Conservation (phyloP, 805 yeast species). For the Lipomyces japonicus region DNA sequence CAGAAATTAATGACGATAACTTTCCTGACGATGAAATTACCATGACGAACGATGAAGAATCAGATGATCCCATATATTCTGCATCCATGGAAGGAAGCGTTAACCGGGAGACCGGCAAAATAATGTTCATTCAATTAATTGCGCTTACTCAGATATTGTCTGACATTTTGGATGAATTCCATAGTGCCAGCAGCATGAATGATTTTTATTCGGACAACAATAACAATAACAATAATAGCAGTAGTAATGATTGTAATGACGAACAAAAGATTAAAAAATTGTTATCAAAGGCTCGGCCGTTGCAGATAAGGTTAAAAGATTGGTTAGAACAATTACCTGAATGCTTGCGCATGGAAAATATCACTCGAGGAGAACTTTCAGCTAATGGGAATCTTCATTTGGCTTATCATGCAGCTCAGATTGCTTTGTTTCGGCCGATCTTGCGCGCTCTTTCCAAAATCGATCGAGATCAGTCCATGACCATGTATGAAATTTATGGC, state of each 20-base stretch:
- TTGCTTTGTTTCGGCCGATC: constrained; percentile 31
- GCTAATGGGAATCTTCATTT: constrained; percentile 32
- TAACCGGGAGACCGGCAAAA: constrained; percentile 30
- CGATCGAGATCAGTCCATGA: constrained; percentile 15
- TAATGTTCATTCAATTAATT: constrained; percentile 37
- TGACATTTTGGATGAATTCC: constrained; percentile 33
- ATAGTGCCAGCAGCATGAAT: constrained; percentile 23
- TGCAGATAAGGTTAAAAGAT: constrained; percentile 35
- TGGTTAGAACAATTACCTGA: constrained; percentile 40
- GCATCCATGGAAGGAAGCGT: constrained; percentile 20
- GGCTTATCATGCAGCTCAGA: constrained; percentile 32
- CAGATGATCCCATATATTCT: constrained; percentile 4
- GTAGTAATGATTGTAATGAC: too few species aligned
- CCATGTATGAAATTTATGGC: constrained; percentile 25
- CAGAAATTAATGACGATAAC: constrained; percentile 49
- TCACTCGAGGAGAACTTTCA: constrained; percentile 30
- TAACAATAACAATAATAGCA: too few species aligned
- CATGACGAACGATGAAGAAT: constrained; percentile 10
- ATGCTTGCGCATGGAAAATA: constrained; percentile 29
- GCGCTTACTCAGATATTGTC: constrained; percentile 36
- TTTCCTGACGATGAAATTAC: constrained; percentile 23
- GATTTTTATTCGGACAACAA: constrained; percentile 5
- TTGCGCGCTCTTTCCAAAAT: constrained; percentile 27
- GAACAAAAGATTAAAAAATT: constrained; percentile 18
- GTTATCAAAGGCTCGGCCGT: constrained; percentile 26